Evolutionary conservation across 2,329 filamentous ascomycete species (phyloP).

Genomic region (Rhynchosporium graminicola): DNA sequence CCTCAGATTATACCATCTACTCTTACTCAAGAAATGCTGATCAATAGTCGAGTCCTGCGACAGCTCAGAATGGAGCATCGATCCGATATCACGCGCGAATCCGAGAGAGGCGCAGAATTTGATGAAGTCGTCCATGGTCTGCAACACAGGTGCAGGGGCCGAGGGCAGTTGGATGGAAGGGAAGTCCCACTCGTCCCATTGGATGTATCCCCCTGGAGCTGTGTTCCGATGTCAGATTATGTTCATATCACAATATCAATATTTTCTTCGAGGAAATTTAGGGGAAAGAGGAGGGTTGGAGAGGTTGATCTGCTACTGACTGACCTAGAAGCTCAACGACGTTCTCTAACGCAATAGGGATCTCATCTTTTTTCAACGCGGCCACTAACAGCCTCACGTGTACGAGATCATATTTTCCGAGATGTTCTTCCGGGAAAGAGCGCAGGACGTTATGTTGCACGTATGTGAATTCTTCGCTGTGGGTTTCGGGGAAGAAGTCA

Average conservation of each 20-base stretch:
- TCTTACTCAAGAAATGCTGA: conserved; percentile 1
- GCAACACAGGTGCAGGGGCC: background rate
- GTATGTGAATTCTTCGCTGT: background rate
- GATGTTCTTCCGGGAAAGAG: conserved; percentile 7
- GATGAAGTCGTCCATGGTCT: background rate
- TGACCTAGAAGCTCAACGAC: conserved; percentile 9
- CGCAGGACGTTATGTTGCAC: conserved; percentile 10
- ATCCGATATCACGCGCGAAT: background rate
- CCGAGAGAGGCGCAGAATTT: background rate
- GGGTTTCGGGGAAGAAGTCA: background rate
- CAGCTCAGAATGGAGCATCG: background rate
- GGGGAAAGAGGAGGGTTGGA: too few relatives aligned
- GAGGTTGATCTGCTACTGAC: background rate
- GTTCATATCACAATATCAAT: background rate
- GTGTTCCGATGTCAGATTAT: background rate
- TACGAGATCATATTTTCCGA: conserved; percentile 5
- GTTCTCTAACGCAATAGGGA: conserved; percentile 13
- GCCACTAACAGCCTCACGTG: background rate
- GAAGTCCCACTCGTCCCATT: conserved; percentile 16
- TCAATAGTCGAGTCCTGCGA: background rate
- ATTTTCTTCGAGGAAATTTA: background rate
- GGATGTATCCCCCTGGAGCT: conserved; percentile 11
- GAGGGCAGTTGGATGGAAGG: background rate
- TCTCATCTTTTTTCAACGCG: conserved; percentile 6
- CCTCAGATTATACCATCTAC: background rate